A percentile compares a stretch with the other conserved stretches of the same genome.
phyloP scores from a whole-genome alignment of 768 basidiomycete species.

The Tephrocybe sp. region DNA sequence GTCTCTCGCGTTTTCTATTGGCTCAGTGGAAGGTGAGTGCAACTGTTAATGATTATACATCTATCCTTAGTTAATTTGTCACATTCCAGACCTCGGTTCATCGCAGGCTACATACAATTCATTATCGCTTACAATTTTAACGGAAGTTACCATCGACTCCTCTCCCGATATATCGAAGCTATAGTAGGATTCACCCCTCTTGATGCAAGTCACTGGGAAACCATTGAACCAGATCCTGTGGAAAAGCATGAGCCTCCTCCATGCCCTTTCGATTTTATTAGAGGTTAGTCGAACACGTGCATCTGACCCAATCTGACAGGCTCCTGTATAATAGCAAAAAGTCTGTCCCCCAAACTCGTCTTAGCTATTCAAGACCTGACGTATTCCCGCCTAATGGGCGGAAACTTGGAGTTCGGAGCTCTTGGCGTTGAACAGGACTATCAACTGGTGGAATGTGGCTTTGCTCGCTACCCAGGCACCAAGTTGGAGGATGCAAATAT shows the following conservation, averaged over 20 bases:
- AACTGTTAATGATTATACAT: too few relatives aligned
- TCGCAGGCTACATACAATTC: neutral
- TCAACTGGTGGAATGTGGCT: conserved; percentile 2
- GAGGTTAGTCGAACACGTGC: neutral
- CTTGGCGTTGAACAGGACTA: neutral
- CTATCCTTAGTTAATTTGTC: neutral
- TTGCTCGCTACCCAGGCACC: neutral
- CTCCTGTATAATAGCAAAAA: neutral
- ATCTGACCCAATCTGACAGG: neutral
- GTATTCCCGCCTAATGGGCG: neutral
- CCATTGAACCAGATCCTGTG: neutral
- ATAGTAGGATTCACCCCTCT: neutral
- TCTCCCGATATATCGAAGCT: neutral
- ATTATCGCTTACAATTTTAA: neutral
- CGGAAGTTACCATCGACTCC: neutral
- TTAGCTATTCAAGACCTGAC: neutral
- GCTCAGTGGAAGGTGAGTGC: conserved; percentile 2
- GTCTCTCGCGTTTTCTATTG: neutral
- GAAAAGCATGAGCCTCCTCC: neutral
- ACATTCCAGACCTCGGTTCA: neutral
- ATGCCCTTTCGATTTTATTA: neutral
- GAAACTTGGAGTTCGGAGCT: neutral
- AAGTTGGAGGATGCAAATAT: neutral
- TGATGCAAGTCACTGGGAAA: conserved; percentile 1
- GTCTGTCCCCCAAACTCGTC: neutral